Conservation (phyloP, 768 basidiomycete species). For the Kwoniella bestiolae region DNA sequence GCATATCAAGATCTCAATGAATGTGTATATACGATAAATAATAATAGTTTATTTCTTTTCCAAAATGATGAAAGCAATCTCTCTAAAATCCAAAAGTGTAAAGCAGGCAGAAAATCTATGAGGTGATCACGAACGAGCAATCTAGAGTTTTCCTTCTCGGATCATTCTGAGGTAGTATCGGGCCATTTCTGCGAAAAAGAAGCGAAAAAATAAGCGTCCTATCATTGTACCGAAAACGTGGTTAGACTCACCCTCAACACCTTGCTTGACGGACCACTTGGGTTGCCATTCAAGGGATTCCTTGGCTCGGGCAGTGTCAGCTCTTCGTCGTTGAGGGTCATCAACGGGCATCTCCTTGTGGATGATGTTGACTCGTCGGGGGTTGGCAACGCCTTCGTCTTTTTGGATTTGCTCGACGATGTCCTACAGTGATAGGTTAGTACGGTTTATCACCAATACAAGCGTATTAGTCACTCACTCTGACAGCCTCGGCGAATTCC, state of each 20-base stretch:
- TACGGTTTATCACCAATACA: background rate
- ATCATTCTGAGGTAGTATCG: constrained; percentile 55
- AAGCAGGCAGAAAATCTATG: constrained; percentile 6
- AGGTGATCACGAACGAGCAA: background rate
- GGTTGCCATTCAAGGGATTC: constrained; percentile 85
- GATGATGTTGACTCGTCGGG: constrained; percentile 57
- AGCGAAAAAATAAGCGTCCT: background rate
- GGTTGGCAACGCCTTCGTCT: constrained; percentile 61
- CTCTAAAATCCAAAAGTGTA: constrained; percentile 11
- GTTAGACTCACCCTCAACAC: constrained; percentile 66
- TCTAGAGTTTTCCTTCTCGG: constrained; percentile 46
- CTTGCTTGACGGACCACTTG: constrained; percentile 88
- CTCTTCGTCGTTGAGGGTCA: constrained; percentile 91
- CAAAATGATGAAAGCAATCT: background rate
- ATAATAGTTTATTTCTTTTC: background rate
- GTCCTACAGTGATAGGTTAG: constrained; percentile 58
- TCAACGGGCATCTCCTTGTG: constrained; percentile 56
- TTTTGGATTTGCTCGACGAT: constrained; percentile 90
- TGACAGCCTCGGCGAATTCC: constrained; percentile 89
- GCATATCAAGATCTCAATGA: constrained; percentile 25
- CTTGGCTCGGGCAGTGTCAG: constrained; percentile 90
- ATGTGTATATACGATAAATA: constrained; percentile 15
- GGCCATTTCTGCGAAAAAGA: constrained; percentile 38
- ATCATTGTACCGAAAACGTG: background rate
- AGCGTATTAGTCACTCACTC: constrained; percentile 55